phyloP scores from a whole-genome alignment of 306 rosid genomes.

The Pyrus pyrifolia region DNA sequence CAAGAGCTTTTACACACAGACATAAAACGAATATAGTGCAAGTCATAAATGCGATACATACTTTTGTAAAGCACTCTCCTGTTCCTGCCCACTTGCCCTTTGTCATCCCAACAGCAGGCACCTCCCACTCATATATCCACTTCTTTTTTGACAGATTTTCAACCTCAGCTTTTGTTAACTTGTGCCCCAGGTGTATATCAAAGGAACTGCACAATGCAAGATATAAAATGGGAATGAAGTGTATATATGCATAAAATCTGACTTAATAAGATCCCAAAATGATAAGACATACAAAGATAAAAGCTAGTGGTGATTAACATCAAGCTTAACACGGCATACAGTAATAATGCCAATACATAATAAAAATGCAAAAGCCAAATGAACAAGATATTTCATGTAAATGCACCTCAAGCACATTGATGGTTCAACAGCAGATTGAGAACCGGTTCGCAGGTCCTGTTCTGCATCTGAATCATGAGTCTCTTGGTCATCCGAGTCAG shows the following conservation, averaged over 20 bases:
- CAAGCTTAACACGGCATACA: not conserved
- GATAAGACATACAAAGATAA: not conserved
- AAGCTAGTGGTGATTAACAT: not conserved
- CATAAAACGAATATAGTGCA: not conserved
- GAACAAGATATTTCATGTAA: constrained; percentile 6
- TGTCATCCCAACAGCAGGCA: constrained; percentile 62
- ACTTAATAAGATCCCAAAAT: not conserved
- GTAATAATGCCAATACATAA: not conserved
- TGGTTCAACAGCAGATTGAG: constrained; percentile 25
- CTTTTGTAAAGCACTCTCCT: constrained; percentile 62
- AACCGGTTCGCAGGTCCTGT: constrained; percentile 21
- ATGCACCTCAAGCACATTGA: constrained; percentile 44
- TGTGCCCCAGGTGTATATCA: constrained; percentile 50
- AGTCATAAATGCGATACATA: constrained; percentile 22
- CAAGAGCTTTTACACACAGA: not conserved
- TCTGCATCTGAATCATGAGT: constrained; percentile 45
- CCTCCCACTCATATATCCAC: constrained; percentile 62
- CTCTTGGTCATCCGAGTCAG: too few relatives aligned
- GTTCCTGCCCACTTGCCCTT: constrained; percentile 85
- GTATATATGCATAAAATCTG: not conserved
- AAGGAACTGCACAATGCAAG: constrained; percentile 47
- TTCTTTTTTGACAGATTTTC: constrained; percentile 34
- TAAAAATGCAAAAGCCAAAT: not conserved
- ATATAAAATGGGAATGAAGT: not conserved
- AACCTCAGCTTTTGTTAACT: constrained; percentile 59